Percentiles rank a stretch among this genome's conserved stretches.
Conservation (phyloP, 495 filamentous ascomycete genomes). For the Stereocaulon alpinum region DNA sequence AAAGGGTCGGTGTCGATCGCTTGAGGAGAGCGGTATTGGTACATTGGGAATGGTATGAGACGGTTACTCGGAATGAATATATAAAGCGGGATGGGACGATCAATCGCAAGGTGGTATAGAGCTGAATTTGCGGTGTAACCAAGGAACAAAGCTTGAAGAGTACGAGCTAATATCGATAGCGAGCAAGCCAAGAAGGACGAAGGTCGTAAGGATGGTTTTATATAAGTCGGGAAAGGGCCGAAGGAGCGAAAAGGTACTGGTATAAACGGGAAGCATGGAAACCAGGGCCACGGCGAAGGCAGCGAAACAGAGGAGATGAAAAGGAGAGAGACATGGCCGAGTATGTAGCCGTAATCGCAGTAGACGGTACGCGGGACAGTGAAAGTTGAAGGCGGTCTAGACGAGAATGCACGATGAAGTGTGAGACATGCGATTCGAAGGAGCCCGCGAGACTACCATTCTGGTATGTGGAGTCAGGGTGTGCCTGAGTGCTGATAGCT, state of each 20-base stretch:
- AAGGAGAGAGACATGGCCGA: neutral
- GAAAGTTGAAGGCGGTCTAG: constrained; percentile 4
- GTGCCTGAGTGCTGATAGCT: neutral
- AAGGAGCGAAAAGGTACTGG: neutral
- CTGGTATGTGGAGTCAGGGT: constrained; percentile 1
- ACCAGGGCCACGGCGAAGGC: constrained; percentile 7
- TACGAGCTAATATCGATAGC: constrained; percentile 1
- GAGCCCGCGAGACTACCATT: neutral
- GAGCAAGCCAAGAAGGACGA: neutral
- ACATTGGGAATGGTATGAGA: neutral
- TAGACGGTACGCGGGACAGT: neutral
- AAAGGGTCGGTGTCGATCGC: constrained; percentile 1
- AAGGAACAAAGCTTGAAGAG: neutral
- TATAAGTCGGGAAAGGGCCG: neutral
- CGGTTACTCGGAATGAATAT: neutral
- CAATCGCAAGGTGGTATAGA: neutral
- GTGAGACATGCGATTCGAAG: constrained; percentile 19
- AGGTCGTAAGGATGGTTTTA: neutral
- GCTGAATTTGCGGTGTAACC: neutral
- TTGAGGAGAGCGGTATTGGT: constrained; percentile 7
- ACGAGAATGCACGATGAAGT: constrained; percentile 20
- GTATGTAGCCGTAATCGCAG: constrained; percentile 5
- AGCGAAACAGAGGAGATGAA: neutral
- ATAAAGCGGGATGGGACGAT: constrained; percentile 1
- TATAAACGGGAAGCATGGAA: neutral